These are phyloP conservation scores for Colletotrichum melonis DNA, from an alignment of 2,329 filamentous ascomycete genomes.

Conservation along the genomic window DNA sequence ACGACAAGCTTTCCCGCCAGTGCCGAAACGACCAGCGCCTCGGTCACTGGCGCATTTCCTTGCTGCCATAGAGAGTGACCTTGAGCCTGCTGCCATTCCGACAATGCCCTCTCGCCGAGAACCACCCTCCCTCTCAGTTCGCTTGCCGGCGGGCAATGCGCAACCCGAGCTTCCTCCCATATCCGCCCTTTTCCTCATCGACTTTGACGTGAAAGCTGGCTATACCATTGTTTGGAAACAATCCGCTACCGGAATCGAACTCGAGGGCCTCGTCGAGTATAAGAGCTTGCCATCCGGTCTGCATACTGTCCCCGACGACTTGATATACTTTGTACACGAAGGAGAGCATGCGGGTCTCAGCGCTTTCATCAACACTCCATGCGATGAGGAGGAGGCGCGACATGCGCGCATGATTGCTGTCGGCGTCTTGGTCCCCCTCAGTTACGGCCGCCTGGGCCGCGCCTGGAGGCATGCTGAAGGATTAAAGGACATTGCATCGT, in stretches of 20 bases:
- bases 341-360: conserved; percentile 85
- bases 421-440: conserved; percentile 87
- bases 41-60: conserved; percentile 4
- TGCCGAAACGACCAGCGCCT: not conserved
- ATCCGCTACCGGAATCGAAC: conserved; percentile 73
- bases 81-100: conserved; percentile 15
- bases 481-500: conserved; percentile 81
- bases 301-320: conserved; percentile 87
- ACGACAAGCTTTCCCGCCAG: not conserved
- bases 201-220: conserved; percentile 92
- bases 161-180: conserved; percentile 68
- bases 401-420: conserved; percentile 95
- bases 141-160: conserved; percentile 44
- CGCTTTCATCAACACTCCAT: conserved; percentile 88
- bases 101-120: conserved; percentile 49
- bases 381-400: conserved; percentile 79
- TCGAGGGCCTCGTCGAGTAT: conserved; percentile 93
- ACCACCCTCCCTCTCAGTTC: conserved; percentile 53
- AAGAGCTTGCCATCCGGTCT: conserved; percentile 94
- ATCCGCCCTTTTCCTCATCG: conserved; percentile 86
- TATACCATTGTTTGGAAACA: conserved; percentile 93
- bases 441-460: conserved; percentile 85
- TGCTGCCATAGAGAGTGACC: conserved; percentile 22
- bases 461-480: conserved; percentile 88
- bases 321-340: conserved; percentile 94